Evolutionary conservation across 2,329 filamentous ascomycete genomes (phyloP).

Genomic region (Colletotrichum sp.): DNA sequence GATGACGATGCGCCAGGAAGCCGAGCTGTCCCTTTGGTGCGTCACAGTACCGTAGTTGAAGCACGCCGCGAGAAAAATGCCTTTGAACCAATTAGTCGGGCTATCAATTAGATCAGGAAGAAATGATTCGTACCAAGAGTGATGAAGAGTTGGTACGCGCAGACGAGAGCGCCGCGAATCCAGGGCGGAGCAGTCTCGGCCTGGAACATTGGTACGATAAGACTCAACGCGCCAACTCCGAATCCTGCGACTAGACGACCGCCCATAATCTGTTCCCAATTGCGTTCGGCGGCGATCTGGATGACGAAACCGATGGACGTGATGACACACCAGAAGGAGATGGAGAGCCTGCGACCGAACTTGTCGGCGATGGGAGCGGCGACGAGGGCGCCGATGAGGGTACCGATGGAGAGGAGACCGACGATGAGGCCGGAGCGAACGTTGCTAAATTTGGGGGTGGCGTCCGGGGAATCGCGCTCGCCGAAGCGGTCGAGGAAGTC

Average conservation of each 20-base stretch:
- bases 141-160: constrained; percentile 74
- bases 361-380: constrained; percentile 69
- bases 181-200: constrained; percentile 72
- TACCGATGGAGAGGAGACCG: constrained; percentile 63
- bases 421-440: constrained; percentile 65
- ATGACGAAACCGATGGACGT: constrained; percentile 72
- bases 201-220: constrained; percentile 75
- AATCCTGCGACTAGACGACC: constrained; percentile 70
- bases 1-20: constrained; percentile 66
- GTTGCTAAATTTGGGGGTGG: constrained; percentile 51
- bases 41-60: constrained; percentile 61
- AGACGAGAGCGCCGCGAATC: constrained; percentile 69
- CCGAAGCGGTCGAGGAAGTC: constrained; percentile 61
- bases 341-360: constrained; percentile 67
- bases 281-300: constrained; percentile 59
- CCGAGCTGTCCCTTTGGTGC: constrained; percentile 49
- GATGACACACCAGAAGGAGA: constrained; percentile 65
- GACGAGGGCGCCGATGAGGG: constrained; percentile 62
- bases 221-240: constrained; percentile 69
- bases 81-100: not conserved
- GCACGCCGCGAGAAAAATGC: constrained; percentile 34
- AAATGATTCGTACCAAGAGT: constrained; percentile 70
- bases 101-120: constrained; percentile 44
- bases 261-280: constrained; percentile 71
- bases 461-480: constrained; percentile 37